Evolutionary conservation across 495 filamentous ascomycete genomes (phyloP).

Genomic region (Podospora pseudocomata): DNA sequence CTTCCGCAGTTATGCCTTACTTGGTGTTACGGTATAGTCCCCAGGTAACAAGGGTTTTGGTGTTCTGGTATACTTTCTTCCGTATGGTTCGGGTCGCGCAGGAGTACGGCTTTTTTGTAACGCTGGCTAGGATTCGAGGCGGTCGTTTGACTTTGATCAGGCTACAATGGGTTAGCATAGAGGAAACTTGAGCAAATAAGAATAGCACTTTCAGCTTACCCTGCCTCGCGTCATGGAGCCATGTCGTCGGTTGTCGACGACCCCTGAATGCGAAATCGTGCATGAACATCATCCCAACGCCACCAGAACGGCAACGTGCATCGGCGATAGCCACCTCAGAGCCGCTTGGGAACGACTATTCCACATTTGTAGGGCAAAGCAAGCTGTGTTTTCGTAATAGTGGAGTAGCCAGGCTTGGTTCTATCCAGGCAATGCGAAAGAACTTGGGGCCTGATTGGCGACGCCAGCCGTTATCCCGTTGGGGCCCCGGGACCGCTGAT

Average conservation of each 20-base stretch:
- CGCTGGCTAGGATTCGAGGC: not conserved
- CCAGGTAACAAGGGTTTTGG: not conserved
- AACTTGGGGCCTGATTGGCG: not conserved
- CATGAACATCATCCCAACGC: slow-evolving; percentile 4
- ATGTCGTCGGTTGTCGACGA: not conserved
- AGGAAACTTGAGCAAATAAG: not conserved
- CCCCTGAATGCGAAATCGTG: not conserved
- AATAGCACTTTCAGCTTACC: not conserved
- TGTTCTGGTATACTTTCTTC: not conserved
- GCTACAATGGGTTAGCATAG: not conserved
- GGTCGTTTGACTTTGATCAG: not conserved
- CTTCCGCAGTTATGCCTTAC: not conserved
- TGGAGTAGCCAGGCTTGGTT: not conserved
- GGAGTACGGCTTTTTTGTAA: not conserved
- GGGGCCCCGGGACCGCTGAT: not conserved
- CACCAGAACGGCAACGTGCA: slow-evolving; percentile 5
- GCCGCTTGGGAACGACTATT: not conserved
- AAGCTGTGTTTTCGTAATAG: not conserved
- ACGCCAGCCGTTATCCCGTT: not conserved
- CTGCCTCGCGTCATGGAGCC: not conserved
- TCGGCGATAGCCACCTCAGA: not conserved
- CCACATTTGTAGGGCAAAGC: slow-evolving; percentile 4
- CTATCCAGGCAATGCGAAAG: not conserved
- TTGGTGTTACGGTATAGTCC: not conserved
- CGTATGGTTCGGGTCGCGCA: not conserved